Percentiles rank a stretch among this genome's conserved stretches.
These are phyloP conservation scores for Serendipita sp. DNA, from an alignment of 768 basidiomycete species.

Conservation along the genomic window DNA sequence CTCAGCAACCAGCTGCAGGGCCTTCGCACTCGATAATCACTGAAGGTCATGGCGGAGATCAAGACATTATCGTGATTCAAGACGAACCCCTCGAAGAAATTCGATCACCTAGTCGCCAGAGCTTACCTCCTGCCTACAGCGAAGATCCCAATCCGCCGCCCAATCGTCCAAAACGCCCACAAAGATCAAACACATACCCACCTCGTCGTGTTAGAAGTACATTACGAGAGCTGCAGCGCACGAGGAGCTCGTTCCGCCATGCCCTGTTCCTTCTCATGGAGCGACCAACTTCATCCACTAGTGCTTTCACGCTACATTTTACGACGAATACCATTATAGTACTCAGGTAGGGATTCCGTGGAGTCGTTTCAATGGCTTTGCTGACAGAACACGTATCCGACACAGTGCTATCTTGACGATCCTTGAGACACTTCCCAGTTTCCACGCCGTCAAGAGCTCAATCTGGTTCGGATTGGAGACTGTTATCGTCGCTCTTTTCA, in stretches of 20 bases:
- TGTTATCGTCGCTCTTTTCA: constrained; percentile 67
- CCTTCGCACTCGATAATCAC: neutral
- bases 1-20: neutral
- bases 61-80: neutral
- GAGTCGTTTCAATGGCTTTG: neutral
- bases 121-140: neutral
- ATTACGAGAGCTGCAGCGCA: neutral
- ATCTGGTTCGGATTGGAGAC: constrained; percentile 85
- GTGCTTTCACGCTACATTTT: neutral
- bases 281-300: neutral
- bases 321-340: neutral
- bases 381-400: neutral
- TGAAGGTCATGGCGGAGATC: neutral
- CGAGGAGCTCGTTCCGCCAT: neutral
- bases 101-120: neutral
- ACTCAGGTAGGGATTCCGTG: neutral
- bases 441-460: constrained; percentile 49
- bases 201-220: neutral
- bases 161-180: neutral
- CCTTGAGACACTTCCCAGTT: constrained; percentile 62
- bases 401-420: constrained; percentile 47
- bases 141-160: neutral
- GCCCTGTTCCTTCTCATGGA: constrained; percentile 1
- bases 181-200: neutral
- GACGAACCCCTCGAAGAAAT: neutral